A percentile compares a stretch with the other conserved stretches of the same genome.
Evolutionary conservation across 176 grass and related monocot genomes (phyloP).

Genomic region (Leersia perrieri): DNA sequence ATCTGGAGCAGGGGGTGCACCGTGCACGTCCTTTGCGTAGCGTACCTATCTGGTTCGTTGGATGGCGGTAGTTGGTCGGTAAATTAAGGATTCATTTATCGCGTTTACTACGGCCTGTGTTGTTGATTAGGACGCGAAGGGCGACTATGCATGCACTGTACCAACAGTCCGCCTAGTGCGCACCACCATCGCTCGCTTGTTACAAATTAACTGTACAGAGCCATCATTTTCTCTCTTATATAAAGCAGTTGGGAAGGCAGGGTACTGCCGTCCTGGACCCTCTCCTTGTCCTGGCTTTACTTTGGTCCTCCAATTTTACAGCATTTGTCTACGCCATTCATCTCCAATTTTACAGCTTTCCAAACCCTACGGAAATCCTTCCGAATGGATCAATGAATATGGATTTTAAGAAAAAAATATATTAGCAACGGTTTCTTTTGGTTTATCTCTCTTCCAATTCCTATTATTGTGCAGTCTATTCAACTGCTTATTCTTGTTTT

Average conservation of each 20-base stretch:
- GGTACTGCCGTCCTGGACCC: background rate
- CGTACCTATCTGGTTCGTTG: background rate
- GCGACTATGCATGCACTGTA: background rate
- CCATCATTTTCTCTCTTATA: background rate
- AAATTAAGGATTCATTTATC: background rate
- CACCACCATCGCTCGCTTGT: background rate
- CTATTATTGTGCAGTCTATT: too few relatives aligned
- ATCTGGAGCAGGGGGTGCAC: background rate
- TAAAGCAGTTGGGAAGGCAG: background rate
- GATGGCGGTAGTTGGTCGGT: background rate
- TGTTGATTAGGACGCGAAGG: background rate
- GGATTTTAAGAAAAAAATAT: too few relatives aligned
- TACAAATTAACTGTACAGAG: background rate
- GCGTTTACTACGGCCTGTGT: background rate
- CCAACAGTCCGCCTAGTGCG: too few relatives aligned
- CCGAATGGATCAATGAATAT: too few relatives aligned
- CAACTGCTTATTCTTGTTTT: too few relatives aligned
- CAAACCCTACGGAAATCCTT: too few relatives aligned
- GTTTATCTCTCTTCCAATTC: too few relatives aligned
- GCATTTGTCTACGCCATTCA: background rate
- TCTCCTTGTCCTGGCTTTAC: too few relatives aligned
- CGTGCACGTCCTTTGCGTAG: background rate
- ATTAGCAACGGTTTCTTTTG: too few relatives aligned
- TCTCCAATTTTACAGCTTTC: too few relatives aligned
- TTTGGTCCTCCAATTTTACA: background rate